phyloP scores from a whole-genome alignment of 345 rosid genomes.

The Arabidopsis suecica region DNA sequence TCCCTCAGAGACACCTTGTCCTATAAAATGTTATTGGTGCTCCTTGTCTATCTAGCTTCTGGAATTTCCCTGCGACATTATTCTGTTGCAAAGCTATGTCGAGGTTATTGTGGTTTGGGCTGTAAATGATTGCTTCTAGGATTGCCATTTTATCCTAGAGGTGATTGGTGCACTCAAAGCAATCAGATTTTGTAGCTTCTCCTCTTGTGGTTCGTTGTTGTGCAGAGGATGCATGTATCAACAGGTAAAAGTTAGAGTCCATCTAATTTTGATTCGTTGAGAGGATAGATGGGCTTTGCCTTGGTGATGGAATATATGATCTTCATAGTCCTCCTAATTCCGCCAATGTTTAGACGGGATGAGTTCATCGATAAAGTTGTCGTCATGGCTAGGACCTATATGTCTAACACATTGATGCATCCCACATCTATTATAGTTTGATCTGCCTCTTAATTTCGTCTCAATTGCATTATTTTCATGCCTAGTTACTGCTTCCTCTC shows the following conservation, averaged over 20 bases:
- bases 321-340: background rate
- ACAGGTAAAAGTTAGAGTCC: background rate
- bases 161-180: background rate
- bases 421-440: background rate
- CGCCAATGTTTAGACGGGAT: too few species aligned
- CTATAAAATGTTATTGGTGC: background rate
- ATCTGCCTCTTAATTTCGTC: background rate
- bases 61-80: background rate
- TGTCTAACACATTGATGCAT: background rate
- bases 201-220: background rate
- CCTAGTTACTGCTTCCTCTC: background rate
- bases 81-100: background rate
- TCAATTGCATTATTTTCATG: background rate
- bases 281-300: background rate
- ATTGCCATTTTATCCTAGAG: background rate
- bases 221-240: background rate
- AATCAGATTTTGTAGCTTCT: constrained; percentile 16
- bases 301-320: background rate
- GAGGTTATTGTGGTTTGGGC: background rate
- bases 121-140: background rate
- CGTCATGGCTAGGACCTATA: background rate
- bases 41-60: constrained; percentile 5
- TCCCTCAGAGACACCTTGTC: background rate
- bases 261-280: background rate
- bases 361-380: background rate